These are phyloP conservation scores for Paramecium sexaurelia DNA, from an alignment of 73 alveolate genomes.

Conservation along the genomic window DNA sequence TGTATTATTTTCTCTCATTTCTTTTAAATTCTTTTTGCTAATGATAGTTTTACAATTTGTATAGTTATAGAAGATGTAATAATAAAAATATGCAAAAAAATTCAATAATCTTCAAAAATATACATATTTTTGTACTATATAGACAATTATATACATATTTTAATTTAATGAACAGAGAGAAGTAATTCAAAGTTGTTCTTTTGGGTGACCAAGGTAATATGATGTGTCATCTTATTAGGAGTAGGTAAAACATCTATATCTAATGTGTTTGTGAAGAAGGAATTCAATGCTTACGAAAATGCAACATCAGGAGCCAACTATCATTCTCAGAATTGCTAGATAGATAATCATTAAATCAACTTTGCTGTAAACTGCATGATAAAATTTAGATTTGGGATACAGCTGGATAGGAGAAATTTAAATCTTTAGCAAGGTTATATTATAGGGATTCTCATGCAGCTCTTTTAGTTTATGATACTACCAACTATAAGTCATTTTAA, in stretches of 20 bases:
- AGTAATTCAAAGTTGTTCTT: slow-evolving; percentile 9
- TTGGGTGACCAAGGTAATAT: not conserved
- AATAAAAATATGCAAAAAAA: too few species aligned
- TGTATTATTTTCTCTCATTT: not conserved
- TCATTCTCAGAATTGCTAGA: not conserved
- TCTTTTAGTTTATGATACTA: slow-evolving; percentile 80
- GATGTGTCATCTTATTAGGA: not conserved
- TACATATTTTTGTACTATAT: not conserved
- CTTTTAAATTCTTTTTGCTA: not conserved
- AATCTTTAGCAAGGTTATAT: slow-evolving; percentile 77
- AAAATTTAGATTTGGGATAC: slow-evolving; percentile 85
- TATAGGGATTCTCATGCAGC: slow-evolving; percentile 84
- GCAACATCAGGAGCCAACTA: slow-evolving; percentile 57
- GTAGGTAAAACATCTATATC: slow-evolving; percentile 55
- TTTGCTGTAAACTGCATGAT: slow-evolving; percentile 3
- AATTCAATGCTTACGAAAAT: slow-evolving; percentile 4
- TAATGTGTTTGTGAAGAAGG: slow-evolving; percentile 19
- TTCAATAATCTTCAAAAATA: not conserved
- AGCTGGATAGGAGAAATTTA: slow-evolving; percentile 87
- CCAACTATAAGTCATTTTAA: slow-evolving; percentile 70
- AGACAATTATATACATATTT: not conserved
- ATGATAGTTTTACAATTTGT: not conserved
- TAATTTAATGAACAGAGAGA: not conserved
- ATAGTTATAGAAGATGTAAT: not conserved
- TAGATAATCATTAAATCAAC: slow-evolving; percentile 61